These are phyloP conservation scores for Lumnitzera littorea DNA, from an alignment of 345 rosid genomes.

Conservation along the genomic window DNA sequence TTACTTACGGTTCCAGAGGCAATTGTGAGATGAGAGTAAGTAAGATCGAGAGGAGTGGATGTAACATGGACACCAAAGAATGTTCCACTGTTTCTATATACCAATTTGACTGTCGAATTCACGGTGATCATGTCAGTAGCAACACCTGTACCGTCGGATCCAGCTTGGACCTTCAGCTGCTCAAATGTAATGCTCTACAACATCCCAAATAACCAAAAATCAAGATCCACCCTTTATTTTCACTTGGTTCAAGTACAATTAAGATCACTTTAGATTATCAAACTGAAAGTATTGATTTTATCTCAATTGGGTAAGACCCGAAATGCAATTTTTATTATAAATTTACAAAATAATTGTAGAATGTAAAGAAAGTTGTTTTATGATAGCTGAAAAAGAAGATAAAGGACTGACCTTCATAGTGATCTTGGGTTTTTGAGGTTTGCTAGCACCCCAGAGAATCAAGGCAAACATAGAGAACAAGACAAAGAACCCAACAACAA, in stretches of 20 bases:
- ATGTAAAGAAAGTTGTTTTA: too few relatives aligned
- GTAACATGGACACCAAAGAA: slow-evolving; percentile 93
- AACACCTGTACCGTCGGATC: slow-evolving; percentile 80
- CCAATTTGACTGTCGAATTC: slow-evolving; percentile 68
- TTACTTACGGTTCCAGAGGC: slow-evolving; percentile 78
- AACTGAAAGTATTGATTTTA: too few relatives aligned
- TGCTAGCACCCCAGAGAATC: slow-evolving; percentile 86
- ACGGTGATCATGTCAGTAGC: slow-evolving; percentile 84
- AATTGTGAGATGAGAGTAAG: slow-evolving; percentile 48
- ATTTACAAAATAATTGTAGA: too few relatives aligned
- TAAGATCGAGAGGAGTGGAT: slow-evolving; percentile 66
- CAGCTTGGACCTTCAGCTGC: slow-evolving; percentile 79
- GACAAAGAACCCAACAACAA: slow-evolving; percentile 72
- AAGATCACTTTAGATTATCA: not conserved
- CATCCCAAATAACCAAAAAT: not conserved
- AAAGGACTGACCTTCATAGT: slow-evolving; percentile 52
- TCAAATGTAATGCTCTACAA: slow-evolving; percentile 72
- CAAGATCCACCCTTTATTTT: too few relatives aligned
- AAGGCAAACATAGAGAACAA: slow-evolving; percentile 76
- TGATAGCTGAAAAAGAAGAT: not conserved
- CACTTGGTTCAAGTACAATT: too few relatives aligned
- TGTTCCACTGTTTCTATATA: slow-evolving; percentile 80
- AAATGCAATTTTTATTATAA: not conserved
- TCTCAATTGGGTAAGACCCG: not conserved
- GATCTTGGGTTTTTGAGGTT: slow-evolving; percentile 82